A percentile compares a stretch with the other conserved stretches of the same genome.
phyloP scores from a whole-genome alignment of 2,329 filamentous ascomycete species.

The Orbilia oligospora region DNA sequence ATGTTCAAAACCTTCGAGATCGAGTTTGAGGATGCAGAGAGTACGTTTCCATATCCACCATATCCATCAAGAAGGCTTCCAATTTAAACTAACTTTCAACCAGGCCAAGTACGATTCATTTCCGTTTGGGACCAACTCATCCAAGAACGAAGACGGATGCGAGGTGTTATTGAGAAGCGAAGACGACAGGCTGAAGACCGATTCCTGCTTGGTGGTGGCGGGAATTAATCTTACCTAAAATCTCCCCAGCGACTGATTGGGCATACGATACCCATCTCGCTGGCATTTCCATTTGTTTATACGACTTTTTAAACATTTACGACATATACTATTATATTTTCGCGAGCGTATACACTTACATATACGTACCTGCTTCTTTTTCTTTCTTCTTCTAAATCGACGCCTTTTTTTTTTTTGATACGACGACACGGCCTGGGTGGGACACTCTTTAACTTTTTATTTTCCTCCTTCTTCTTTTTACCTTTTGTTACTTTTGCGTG shows the following conservation, averaged over 20 bases:
- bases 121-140: constrained; percentile 58
- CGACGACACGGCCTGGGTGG: constrained; percentile 24
- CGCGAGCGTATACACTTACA: not conserved
- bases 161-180: constrained; percentile 47
- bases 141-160: constrained; percentile 53
- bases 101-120: constrained; percentile 55
- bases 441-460: not conserved
- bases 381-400: not conserved
- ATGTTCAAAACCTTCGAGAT: constrained; percentile 59
- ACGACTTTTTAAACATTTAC: constrained; percentile 4
- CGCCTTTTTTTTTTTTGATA: not conserved
- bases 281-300: constrained; percentile 11
- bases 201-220: constrained; percentile 36
- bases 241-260: not conserved
- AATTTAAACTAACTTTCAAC: constrained; percentile 10
- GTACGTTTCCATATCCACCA: constrained; percentile 10
- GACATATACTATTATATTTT: constrained; percentile 18
- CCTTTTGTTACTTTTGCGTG: not conserved
- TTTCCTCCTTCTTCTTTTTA: not conserved
- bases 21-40: constrained; percentile 58
- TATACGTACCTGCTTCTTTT: not conserved
- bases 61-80: not conserved
- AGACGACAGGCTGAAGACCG: constrained; percentile 46
- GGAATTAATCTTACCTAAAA: constrained; percentile 29
- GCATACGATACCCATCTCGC: not conserved